These are phyloP conservation scores for Miscanthus lutarioriparius DNA, from an alignment of 176 grass and related monocot species.

Conservation along the genomic window DNA sequence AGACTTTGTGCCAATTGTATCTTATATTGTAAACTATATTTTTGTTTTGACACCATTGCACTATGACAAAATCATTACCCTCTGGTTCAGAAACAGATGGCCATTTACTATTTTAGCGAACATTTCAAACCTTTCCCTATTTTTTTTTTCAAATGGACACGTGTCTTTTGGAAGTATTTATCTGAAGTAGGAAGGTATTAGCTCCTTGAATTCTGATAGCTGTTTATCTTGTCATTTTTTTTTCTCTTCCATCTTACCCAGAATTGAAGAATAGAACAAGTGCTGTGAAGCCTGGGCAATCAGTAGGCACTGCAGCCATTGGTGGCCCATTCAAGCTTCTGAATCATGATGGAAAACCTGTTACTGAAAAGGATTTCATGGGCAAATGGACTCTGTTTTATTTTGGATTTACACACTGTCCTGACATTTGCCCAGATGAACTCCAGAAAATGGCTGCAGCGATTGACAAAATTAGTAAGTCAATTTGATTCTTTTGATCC, in stretches of 20 bases:
- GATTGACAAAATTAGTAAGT: slow-evolving; percentile 74
- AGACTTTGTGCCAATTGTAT: neutral
- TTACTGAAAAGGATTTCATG: slow-evolving; percentile 69
- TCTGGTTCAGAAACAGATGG: neutral
- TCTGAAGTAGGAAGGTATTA: neutral
- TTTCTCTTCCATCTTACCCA: slow-evolving; percentile 27
- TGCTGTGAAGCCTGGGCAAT: slow-evolving; percentile 53
- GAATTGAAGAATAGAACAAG: slow-evolving; percentile 57
- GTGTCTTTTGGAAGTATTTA: neutral
- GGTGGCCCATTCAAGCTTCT: slow-evolving; percentile 74
- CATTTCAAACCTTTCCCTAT: neutral
- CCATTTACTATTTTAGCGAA: slow-evolving; percentile 1
- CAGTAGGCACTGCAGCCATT: slow-evolving; percentile 54
- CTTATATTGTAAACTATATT: neutral
- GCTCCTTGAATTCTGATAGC: neutral
- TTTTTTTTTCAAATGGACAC: slow-evolving; percentile 12
- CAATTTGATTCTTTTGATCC: neutral
- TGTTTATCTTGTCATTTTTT: neutral
- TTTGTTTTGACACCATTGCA: neutral
- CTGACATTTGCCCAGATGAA: slow-evolving; percentile 84
- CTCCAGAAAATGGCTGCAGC: slow-evolving; percentile 71
- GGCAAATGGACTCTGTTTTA: slow-evolving; percentile 83
- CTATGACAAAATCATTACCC: neutral
- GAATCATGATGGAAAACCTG: slow-evolving; percentile 54
- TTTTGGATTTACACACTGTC: slow-evolving; percentile 80